Percentiles rank a stretch among this genome's conserved stretches.
These are phyloP conservation scores for Candida smagusa DNA, from an alignment of 1,139 yeast species.

Conservation along the genomic window DNA sequence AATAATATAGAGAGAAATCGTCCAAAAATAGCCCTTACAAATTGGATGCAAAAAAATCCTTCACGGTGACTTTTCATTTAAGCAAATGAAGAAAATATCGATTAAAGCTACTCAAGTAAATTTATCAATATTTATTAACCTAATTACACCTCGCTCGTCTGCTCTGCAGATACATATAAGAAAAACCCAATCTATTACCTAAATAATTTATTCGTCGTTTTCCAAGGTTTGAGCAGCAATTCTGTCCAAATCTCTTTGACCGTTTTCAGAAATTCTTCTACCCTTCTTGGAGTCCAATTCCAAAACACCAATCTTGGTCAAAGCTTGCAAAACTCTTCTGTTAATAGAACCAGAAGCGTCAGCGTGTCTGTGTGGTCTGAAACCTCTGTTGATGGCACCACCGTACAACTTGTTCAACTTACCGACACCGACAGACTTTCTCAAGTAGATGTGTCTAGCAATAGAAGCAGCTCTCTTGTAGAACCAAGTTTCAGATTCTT, in stretches of 20 bases:
- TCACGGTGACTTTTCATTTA: no score
- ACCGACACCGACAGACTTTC: conserved; percentile 99
- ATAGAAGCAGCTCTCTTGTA: conserved; percentile 99
- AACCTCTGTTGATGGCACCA: conserved; percentile 99
- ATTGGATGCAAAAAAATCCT: no score
- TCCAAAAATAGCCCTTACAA: no score
- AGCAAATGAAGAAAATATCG: no score
- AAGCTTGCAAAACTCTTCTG: conserved; percentile 98
- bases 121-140: background rate
- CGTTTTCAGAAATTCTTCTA: conserved; percentile 98
- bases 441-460: conserved; percentile 99
- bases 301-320: conserved; percentile 96
- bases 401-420: conserved; percentile 98
- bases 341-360: conserved; percentile 99
- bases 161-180: no score
- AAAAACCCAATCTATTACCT: conserved; percentile 1
- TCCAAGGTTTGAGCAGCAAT: conserved; percentile 99
- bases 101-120: no score
- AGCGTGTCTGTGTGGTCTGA: conserved; percentile 97
- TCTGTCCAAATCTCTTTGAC: conserved; percentile 99
- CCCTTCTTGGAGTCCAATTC: conserved; percentile 98
- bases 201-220: conserved; percentile 62
- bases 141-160: background rate
- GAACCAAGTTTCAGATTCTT: conserved; percentile 99
- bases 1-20: no score